A percentile compares a stretch with the other conserved stretches of the same genome.
These are phyloP conservation scores for Testicularia cyperi DNA, from an alignment of 1,284 basidiomycete species.

Conservation along the genomic window DNA sequence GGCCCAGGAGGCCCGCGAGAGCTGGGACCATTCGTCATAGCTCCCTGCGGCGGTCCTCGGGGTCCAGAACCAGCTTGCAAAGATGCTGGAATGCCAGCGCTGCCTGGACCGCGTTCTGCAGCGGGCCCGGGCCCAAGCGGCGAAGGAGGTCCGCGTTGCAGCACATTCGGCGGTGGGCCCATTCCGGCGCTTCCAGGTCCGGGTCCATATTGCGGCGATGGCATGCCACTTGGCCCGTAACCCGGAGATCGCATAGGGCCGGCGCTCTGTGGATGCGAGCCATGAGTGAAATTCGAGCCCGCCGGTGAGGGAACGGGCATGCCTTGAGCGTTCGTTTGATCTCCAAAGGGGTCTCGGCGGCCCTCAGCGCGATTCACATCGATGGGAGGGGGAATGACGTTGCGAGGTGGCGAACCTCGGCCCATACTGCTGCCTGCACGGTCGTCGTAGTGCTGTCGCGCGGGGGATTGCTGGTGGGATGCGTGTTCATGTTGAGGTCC, in stretches of 20 bases:
- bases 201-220: slow-evolving; percentile 6
- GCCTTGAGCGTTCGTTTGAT: slow-evolving; percentile 1
- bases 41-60: not conserved
- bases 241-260: slow-evolving; percentile 30
- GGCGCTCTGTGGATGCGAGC: slow-evolving; percentile 18
- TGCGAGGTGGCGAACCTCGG: slow-evolving; percentile 8
- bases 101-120: not conserved
- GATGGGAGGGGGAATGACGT: slow-evolving; percentile 19
- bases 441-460: slow-evolving; percentile 18
- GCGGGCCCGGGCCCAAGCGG: slow-evolving; percentile 3
- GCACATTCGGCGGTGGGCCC: slow-evolving; percentile 29
- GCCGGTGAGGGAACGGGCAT: slow-evolving; percentile 8
- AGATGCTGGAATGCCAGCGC: not conserved
- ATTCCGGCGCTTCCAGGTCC: too few relatives aligned
- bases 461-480: slow-evolving; percentile 2
- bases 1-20: not conserved
- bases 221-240: slow-evolving; percentile 11
- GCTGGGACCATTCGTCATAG: slow-evolving; percentile 1
- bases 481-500: slow-evolving; percentile 2
- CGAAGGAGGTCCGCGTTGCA: slow-evolving; percentile 30
- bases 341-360: slow-evolving; percentile 2
- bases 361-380: slow-evolving; percentile 23
- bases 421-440: slow-evolving; percentile 10
- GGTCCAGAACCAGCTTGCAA: not conserved
- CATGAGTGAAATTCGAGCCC: slow-evolving; percentile 4